Percentiles rank a stretch among this genome's conserved stretches.
Evolutionary conservation across 257 asterid genomes (phyloP).

Genomic region (Voacanga thouarsii): DNA sequence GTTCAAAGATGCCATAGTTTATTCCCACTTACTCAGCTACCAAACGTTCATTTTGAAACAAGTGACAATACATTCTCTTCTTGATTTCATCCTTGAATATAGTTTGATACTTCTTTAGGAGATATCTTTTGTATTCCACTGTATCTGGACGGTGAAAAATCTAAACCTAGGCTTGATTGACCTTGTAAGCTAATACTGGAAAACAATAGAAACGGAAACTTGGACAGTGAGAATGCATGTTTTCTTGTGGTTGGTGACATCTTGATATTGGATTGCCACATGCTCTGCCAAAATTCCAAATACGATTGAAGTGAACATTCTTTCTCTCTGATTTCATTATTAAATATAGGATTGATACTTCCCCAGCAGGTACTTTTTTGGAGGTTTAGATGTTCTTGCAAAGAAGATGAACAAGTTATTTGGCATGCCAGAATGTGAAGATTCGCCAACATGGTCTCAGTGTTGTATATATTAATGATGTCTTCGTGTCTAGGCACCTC

Average conservation of each 20-base stretch:
- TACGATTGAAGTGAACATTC: no score
- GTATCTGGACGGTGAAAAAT: no score
- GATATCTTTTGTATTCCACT: neutral
- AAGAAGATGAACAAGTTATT: slow-evolving; percentile 11
- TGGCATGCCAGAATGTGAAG: neutral
- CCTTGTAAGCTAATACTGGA: no score
- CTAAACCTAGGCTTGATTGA: no score
- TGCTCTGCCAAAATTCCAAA: no score
- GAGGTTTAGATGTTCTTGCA: slow-evolving; percentile 1
- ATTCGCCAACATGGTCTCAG: neutral
- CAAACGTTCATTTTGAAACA: neutral
- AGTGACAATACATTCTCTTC: neutral
- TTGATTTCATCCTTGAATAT: neutral
- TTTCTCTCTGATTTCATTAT: neutral
- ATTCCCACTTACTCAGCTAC: neutral
- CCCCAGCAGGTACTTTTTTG: neutral
- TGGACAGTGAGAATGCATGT: no score
- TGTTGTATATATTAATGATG: neutral
- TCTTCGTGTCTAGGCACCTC: slow-evolving; percentile 10
- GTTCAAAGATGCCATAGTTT: slow-evolving; percentile 6
- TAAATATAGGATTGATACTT: neutral
- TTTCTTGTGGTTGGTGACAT: no score
- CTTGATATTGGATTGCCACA: no score
- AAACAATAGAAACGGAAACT: no score
- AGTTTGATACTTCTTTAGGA: neutral